phyloP scores from a whole-genome alignment of 805 yeast species.

The Ogataea naganishii region DNA sequence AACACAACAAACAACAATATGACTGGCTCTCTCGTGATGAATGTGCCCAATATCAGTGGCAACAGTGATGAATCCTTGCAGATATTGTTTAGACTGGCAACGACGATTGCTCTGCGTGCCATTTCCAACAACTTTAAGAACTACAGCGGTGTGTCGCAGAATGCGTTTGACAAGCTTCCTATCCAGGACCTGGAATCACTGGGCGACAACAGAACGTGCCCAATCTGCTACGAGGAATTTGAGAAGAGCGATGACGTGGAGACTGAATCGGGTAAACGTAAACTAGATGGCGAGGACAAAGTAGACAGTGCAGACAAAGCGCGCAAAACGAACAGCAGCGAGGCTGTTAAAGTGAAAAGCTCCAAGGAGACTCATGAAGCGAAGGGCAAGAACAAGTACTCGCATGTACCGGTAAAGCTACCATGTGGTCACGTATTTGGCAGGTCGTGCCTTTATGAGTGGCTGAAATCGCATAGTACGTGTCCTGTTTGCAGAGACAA shows the following conservation, averaged over 20 bases:
- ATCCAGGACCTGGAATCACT: slow-evolving; percentile 23
- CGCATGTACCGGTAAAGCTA: slow-evolving; percentile 62
- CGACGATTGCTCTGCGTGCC: slow-evolving; percentile 60
- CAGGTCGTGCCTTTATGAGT: slow-evolving; percentile 68
- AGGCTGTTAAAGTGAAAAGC: slow-evolving; percentile 12
- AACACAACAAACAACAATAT: slow-evolving; percentile 13
- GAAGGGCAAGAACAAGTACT: slow-evolving; percentile 16
- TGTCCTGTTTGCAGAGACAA: slow-evolving; percentile 82
- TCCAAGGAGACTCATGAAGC: slow-evolving; percentile 8
- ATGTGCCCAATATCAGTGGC: slow-evolving; percentile 57
- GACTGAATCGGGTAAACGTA: slow-evolving; percentile 4
- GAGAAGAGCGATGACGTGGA: slow-evolving; percentile 18
- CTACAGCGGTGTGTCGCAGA: slow-evolving; percentile 43
- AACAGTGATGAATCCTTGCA: slow-evolving; percentile 53
- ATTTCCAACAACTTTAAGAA: slow-evolving; percentile 41
- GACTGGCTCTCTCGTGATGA: slow-evolving; percentile 52
- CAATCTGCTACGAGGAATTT: slow-evolving; percentile 57
- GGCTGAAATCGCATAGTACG: slow-evolving; percentile 67
- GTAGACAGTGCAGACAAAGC: slow-evolving; percentile 6
- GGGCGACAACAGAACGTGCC: slow-evolving; percentile 31
- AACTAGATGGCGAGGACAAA: slow-evolving; percentile 4
- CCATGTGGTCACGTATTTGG: slow-evolving; percentile 91
- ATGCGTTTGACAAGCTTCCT: slow-evolving; percentile 44
- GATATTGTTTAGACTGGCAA: slow-evolving; percentile 55
- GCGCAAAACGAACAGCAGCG: slow-evolving; percentile 9